These are phyloP conservation scores for Calonectria pseudoturangicola DNA, from an alignment of 2,329 filamentous ascomycete species.

Conservation along the genomic window DNA sequence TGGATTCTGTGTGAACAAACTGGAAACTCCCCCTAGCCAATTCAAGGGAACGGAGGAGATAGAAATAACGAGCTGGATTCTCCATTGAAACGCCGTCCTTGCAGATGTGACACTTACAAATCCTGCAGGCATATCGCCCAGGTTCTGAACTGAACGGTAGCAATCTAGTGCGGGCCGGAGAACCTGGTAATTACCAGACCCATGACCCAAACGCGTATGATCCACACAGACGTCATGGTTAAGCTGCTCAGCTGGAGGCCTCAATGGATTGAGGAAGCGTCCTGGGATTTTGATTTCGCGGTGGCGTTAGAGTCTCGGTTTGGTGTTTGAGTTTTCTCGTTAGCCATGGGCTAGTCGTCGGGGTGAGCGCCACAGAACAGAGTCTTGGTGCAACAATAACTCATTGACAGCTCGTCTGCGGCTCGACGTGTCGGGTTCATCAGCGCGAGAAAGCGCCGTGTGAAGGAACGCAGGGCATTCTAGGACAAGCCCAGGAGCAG, in stretches of 20 bases:
- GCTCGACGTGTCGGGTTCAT: neutral
- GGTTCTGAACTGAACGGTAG: constrained; percentile 10
- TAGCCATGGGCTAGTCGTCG: neutral
- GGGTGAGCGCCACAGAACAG: constrained; percentile 2
- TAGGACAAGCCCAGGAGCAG: constrained; percentile 2
- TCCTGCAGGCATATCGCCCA: constrained; percentile 1
- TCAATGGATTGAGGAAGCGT: neutral
- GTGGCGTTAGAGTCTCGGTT: constrained; percentile 9
- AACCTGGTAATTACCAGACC: constrained; percentile 37
- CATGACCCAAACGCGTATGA: constrained; percentile 22
- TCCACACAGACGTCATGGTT: constrained; percentile 37
- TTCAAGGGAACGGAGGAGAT: neutral
- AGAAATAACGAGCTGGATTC: constrained; percentile 10
- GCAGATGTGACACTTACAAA: constrained; percentile 12
- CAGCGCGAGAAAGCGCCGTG: neutral
- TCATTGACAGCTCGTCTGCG: neutral
- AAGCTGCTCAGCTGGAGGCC: constrained; percentile 15
- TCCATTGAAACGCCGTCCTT: neutral
- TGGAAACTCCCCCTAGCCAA: neutral
- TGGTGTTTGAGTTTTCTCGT: neutral
- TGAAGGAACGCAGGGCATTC: neutral
- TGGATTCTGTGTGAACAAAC: neutral
- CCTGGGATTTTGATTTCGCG: neutral
- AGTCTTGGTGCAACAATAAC: neutral
- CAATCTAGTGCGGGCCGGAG: constrained; percentile 16